Evolutionary conservation across 2,329 filamentous ascomycete species (phyloP), one percentile per base, ranked within the genome.

Genomic region (Sclerotinia minor): DNA sequence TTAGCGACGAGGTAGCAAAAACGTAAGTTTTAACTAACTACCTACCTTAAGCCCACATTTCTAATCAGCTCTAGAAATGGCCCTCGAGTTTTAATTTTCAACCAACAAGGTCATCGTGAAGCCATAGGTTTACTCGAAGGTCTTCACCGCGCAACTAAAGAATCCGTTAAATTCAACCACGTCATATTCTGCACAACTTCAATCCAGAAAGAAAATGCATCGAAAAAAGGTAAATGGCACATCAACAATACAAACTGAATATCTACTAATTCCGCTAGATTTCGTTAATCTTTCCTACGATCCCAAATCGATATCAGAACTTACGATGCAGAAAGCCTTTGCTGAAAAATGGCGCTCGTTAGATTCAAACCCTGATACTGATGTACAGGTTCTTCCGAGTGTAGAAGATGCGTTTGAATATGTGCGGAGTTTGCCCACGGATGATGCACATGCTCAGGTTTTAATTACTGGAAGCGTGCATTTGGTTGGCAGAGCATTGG

Each of bases 141-240:
- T 3, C 78, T 88, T 29, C 73, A 81, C 64, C 59, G 75, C 2
- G 77, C 79, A 91, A 60, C 82, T 65, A 60, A 78, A 69, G 73
- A 79, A 52, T 65, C 74, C 73, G 58, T 78, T 26, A 58, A 77
- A 49, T 97, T 97, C 76, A 85, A 87, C 7, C 85, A 91, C 68
- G 92, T 89, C 9, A 81, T 97, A 21, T 97, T 97, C 78, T 92
- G 91, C 65, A 89, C 92, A 1, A 97, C 86, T 2, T 68, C 69
- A 32, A 89, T 87, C 0, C 89, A 86, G 75, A 82, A 80, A 17
- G 80, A 83, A 44, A 81, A 80, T 24, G 82, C 83, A 5, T 85
- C 84, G 71, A 86, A 85, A 75, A 72, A 78, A 75, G 79, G 78
- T 79, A 67, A 67, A 45, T 38, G 15, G 24, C 68, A 69, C 24